Percentiles rank a stretch among this genome's conserved stretches.
Conservation (phyloP, 208 protist species). For the Trichomonas gallinae region DNA sequence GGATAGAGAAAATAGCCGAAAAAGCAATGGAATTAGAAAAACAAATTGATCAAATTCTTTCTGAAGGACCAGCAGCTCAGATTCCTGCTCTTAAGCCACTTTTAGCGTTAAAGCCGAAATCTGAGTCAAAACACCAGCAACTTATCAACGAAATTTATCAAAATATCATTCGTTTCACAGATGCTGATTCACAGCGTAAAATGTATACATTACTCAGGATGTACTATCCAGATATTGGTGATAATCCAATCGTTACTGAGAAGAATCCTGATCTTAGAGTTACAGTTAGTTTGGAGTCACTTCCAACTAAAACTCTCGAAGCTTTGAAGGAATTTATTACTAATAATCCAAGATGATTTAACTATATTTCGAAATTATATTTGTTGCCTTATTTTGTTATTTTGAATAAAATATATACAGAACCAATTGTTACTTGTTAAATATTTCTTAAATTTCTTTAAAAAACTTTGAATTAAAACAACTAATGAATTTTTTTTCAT, state of each 20-base stretch:
- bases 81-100: background rate
- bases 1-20: background rate
- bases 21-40: background rate
- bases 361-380: too few species aligned
- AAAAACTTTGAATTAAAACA: too few species aligned
- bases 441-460: too few species aligned
- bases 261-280: background rate
- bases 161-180: background rate
- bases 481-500: too few species aligned
- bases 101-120: background rate
- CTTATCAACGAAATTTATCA: background rate
- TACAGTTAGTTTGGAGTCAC: background rate
- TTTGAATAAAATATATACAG: too few species aligned
- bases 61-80: background rate
- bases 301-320: background rate
- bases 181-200: background rate
- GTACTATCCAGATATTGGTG: background rate
- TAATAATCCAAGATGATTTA: background rate
- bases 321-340: background rate
- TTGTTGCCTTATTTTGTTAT: too few species aligned
- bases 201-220: background rate
- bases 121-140: background rate
- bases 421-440: too few species aligned
- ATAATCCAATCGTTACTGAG: background rate
- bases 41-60: background rate